phyloP scores from a whole-genome alignment of 352 stramenopile genomes.

The Pythium rishiriense region DNA sequence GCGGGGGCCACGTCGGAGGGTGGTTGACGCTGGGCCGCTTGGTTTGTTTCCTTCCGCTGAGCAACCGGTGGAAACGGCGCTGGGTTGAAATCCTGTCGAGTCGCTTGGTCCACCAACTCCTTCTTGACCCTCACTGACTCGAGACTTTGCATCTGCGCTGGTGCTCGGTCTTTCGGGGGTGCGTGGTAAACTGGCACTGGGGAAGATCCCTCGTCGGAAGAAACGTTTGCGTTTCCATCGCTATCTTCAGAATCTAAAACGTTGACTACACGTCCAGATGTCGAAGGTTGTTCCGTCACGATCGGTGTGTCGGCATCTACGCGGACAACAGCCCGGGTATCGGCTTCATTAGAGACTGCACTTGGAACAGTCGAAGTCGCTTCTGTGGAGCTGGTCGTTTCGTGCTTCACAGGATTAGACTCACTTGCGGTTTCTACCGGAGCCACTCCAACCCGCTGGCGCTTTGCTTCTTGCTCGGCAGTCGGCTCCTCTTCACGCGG shows the following conservation, averaged over 20 bases:
- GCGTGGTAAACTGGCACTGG: not conserved
- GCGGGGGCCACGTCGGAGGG: not conserved
- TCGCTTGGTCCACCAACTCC: conserved; percentile 20
- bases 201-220: conserved; percentile 8
- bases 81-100: conserved; percentile 5
- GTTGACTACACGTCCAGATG: not conserved
- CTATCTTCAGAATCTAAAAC: conserved; percentile 11
- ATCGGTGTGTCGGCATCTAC: not conserved
- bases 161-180: not conserved
- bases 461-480: conserved; percentile 7
- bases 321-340: not conserved
- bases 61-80: not conserved
- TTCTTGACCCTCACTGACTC: conserved; percentile 23
- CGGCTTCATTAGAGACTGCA: not conserved
- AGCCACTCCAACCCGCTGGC: conserved; percentile 10
- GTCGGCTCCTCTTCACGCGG: conserved; percentile 11
- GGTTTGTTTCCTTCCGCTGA: conserved; percentile 1
- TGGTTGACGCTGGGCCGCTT: not conserved
- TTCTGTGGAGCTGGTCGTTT: not conserved
- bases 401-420: conserved; percentile 10
- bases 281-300: not conserved
- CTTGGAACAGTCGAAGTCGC: not conserved
- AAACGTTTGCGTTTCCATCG: not conserved
- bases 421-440: not conserved
- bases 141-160: conserved; percentile 8